These are phyloP conservation scores for Casaregolazyma lundiana DNA, from an alignment of 1,139 yeast species.

Conservation along the genomic window DNA sequence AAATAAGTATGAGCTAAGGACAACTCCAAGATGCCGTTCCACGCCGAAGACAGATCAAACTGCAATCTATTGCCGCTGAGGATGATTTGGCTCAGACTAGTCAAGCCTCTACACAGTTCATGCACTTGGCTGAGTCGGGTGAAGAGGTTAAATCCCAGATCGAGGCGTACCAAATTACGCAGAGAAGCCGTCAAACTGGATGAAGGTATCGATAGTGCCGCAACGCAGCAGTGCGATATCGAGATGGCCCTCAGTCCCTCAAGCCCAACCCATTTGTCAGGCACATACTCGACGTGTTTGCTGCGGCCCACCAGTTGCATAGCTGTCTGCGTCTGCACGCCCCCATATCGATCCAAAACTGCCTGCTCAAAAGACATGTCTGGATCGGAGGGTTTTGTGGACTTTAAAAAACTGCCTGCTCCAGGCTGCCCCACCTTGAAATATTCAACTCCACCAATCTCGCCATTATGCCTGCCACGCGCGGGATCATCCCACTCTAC, in stretches of 20 bases:
- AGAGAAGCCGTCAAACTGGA: slow-evolving; percentile 23
- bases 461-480: slow-evolving; percentile 59
- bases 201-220: slow-evolving; percentile 20
- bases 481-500: slow-evolving; percentile 77
- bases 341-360: slow-evolving; percentile 45
- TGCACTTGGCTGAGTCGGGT: slow-evolving; percentile 39
- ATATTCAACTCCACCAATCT: slow-evolving; percentile 41
- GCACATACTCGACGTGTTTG: slow-evolving; percentile 64
- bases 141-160: slow-evolving; percentile 60
- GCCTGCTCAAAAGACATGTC: slow-evolving; percentile 45
- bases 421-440: slow-evolving; percentile 36
- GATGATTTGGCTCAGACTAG: slow-evolving; percentile 42
- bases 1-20: slow-evolving; percentile 39
- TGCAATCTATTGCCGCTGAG: slow-evolving; percentile 61
- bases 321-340: slow-evolving; percentile 24
- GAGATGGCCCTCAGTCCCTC: slow-evolving; percentile 45
- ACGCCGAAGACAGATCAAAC: slow-evolving; percentile 5
- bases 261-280: slow-evolving; percentile 47
- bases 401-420: slow-evolving; percentile 68
- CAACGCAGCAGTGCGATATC: slow-evolving; percentile 48
- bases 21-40: slow-evolving; percentile 27
- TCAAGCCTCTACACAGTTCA: slow-evolving; percentile 36
- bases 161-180: slow-evolving; percentile 42
- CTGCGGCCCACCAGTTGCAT: slow-evolving; percentile 34
- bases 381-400: slow-evolving; percentile 33